Base-by-base conservation (phyloP, 2,329 filamentous ascomycete genomes). In the Tolypocladium nubicola region DNA sequence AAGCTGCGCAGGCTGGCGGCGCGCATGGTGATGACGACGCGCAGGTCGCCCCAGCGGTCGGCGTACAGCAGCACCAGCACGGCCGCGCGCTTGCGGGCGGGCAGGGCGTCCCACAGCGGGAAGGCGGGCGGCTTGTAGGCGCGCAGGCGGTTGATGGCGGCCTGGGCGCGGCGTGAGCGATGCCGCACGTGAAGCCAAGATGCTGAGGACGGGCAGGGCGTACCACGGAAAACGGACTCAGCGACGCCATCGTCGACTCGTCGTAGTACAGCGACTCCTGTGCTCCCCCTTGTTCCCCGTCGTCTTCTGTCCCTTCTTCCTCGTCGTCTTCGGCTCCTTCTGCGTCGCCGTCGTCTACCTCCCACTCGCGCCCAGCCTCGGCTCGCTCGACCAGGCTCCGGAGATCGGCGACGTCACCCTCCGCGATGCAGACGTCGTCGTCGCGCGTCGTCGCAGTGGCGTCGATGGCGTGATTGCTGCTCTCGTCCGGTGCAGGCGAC, bases 1-100 rank as follows among this genome's bases (percentile, higher is more conserved):
- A 85, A 88, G 65, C 77, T 86, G 58, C 84, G 75, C 63, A 88
- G 70, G 47, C 76, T 83, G 21, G 82, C 78, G 19, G 85, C 83
- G 54, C 85, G 80, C 81, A 87, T 86, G 19, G 85, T 88, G 59
- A 88, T 78, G 38, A 88, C 85, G 54, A 87, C 83, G 21, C 84
- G 82, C 59, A 97, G 75, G 63, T 96, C 88, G 45, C 93, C 93
- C 61, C 81, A 78, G 49, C 82, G 81, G 71, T 97, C 93, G 40
- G 91, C 90, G 69, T 94, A 97, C 1, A 97, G 80, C 55, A 97
- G 80, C 53, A 97, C 81, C 56, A 97, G 75, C 45, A 97, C 93
- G 30, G 93, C 92, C 16, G 93, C 93, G 62, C 91, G 84, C 60
- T 89, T 83, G 62, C 77, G 82, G 16, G 79, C 72, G 2, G 84